Conservation (phyloP, 2,329 filamentous ascomycete species). For the Fusarium annulatum region DNA sequence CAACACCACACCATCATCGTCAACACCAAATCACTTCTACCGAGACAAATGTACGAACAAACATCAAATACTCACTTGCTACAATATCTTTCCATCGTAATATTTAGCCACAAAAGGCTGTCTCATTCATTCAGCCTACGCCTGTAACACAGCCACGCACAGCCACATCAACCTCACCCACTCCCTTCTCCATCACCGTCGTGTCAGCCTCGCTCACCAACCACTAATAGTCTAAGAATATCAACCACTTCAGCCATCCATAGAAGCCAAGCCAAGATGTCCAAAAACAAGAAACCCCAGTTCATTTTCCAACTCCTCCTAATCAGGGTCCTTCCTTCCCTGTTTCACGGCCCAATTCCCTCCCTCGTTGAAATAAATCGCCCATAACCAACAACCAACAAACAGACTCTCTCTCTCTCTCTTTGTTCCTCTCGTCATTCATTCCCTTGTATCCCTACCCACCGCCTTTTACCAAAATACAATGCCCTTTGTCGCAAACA, state of each 20-base stretch:
- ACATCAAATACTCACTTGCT: no score
- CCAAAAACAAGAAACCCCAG: slow-evolving; percentile 18
- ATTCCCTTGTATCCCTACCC: background rate
- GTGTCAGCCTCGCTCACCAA: slow-evolving; percentile 25
- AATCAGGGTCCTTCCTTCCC: slow-evolving; percentile 14
- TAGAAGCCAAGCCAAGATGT: slow-evolving; percentile 34
- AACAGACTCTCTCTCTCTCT: background rate
- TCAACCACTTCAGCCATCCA: slow-evolving; percentile 1
- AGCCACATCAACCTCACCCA: slow-evolving; percentile 41
- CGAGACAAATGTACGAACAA: no score
- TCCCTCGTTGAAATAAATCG: background rate
- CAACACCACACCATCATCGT: background rate
- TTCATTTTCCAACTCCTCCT: background rate
- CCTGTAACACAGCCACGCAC: slow-evolving; percentile 25
- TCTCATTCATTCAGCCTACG: background rate
- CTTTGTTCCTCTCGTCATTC: background rate
- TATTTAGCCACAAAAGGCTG: background rate
- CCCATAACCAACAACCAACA: background rate
- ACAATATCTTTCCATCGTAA: background rate
- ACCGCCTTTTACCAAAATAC: slow-evolving; percentile 8
- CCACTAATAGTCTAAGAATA: slow-evolving; percentile 1
- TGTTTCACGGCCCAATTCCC: slow-evolving; percentile 16
- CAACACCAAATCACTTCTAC: background rate
- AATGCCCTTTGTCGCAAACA: slow-evolving; percentile 62
- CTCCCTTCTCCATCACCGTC: slow-evolving; percentile 22